A percentile compares a stretch with the other conserved stretches of the same genome.
Evolutionary conservation across 805 yeast genomes (phyloP).

Genomic region (Ogataea angusta): DNA sequence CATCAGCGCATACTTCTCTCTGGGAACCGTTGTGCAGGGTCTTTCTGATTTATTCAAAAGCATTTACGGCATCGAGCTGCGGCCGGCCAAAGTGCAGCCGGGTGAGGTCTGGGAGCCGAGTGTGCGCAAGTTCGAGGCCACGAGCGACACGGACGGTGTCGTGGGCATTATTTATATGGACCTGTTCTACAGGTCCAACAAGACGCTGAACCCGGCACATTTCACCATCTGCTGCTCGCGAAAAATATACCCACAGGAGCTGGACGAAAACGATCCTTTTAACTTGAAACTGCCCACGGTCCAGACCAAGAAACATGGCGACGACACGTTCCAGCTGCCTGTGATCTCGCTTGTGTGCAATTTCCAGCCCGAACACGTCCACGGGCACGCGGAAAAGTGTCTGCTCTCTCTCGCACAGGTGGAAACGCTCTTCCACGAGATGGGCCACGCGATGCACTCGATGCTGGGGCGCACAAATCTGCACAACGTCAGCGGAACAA

Average conservation of each 20-base stretch:
- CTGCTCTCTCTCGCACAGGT: slow-evolving; percentile 72
- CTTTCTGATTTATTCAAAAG: slow-evolving; percentile 64
- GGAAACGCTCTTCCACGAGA: slow-evolving; percentile 93
- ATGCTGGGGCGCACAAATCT: slow-evolving; percentile 89
- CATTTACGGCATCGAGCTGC: slow-evolving; percentile 74
- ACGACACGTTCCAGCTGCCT: slow-evolving; percentile 71
- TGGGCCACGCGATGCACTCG: slow-evolving; percentile 99
- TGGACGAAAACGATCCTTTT: slow-evolving; percentile 37
- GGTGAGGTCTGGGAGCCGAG: slow-evolving; percentile 91
- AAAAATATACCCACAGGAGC: slow-evolving; percentile 57
- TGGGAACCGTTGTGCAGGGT: slow-evolving; percentile 85
- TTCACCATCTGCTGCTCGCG: slow-evolving; percentile 95
- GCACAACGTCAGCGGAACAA: slow-evolving; percentile 91
- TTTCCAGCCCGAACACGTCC: slow-evolving; percentile 47
- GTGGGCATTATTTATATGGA: slow-evolving; percentile 88
- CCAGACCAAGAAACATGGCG: slow-evolving; percentile 37
- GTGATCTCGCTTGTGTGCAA: slow-evolving; percentile 88
- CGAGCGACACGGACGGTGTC: slow-evolving; percentile 57
- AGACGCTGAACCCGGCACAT: slow-evolving; percentile 87
- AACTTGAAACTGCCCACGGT: slow-evolving; percentile 31
- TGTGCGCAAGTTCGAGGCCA: slow-evolving; percentile 77
- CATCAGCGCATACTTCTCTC: slow-evolving; percentile 70
- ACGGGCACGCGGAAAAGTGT: slow-evolving; percentile 41
- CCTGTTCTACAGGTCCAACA: slow-evolving; percentile 71
- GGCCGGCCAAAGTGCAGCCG: slow-evolving; percentile 54